phyloP scores from a whole-genome alignment of 768 basidiomycete genomes.

The Pisolithus microcarpus region DNA sequence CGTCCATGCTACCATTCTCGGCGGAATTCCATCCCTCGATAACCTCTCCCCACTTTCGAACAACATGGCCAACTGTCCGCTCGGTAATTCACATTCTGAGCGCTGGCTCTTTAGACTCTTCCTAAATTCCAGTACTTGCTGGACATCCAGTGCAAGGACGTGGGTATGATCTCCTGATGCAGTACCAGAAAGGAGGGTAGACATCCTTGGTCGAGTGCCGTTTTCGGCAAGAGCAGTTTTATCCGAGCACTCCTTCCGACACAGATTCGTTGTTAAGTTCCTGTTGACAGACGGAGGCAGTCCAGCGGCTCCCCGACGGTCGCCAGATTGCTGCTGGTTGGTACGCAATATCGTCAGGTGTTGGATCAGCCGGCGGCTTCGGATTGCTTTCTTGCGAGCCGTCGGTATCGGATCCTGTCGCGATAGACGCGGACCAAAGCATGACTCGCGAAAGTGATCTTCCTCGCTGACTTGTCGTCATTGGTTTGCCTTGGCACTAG shows the following conservation, averaged over 20 bases:
- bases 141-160: slow-evolving; percentile 12
- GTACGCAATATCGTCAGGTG: background rate
- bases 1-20: slow-evolving; percentile 19
- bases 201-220: background rate
- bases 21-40: slow-evolving; percentile 16
- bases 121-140: slow-evolving; percentile 14
- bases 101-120: background rate
- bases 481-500: background rate
- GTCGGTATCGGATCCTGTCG: background rate
- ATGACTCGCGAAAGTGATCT: background rate
- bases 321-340: background rate
- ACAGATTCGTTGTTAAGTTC: background rate
- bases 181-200: background rate
- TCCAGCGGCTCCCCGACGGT: no score
- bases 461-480: background rate
- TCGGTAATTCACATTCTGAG: slow-evolving; percentile 1
- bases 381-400: background rate
- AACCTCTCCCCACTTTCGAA: slow-evolving; percentile 18
- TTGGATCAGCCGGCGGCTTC: background rate
- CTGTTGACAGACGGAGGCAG: no score
- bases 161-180: background rate
- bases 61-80: slow-evolving; percentile 10
- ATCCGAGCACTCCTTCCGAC: no score
- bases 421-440: background rate
- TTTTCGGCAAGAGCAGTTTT: slow-evolving; percentile 9